Conservation (phyloP, 2,329 filamentous ascomycete genomes). For the Aspergillus sp. region DNA sequence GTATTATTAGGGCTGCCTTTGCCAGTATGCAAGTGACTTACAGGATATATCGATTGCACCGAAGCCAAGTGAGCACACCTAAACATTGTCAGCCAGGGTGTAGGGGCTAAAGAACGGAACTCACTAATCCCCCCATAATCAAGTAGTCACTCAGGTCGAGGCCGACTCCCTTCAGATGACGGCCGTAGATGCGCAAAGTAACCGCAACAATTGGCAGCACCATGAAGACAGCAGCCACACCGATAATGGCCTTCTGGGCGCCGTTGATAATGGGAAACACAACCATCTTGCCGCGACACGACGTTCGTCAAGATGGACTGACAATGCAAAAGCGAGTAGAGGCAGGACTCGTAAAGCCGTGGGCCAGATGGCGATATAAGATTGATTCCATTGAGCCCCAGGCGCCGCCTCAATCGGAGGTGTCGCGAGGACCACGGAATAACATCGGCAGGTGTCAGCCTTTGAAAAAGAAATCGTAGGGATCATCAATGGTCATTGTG, state of each 20-base stretch:
- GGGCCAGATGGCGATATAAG: no score
- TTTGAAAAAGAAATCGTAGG: no score
- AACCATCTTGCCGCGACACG: background rate
- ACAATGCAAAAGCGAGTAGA: background rate
- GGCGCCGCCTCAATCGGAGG: no score
- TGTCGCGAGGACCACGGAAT: no score
- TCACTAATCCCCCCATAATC: background rate
- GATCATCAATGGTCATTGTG: no score
- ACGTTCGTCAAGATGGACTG: background rate
- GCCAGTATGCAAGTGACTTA: background rate
- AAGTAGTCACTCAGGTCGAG: background rate
- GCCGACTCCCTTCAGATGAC: background rate
- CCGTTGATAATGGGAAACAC: background rate
- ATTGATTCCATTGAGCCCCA: no score
- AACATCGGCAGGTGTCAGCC: no score
- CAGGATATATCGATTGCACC: background rate
- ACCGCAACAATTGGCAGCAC: background rate
- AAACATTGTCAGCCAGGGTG: background rate
- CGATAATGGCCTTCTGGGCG: background rate
- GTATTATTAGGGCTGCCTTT: background rate
- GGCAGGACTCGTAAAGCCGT: no score
- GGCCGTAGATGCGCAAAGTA: background rate
- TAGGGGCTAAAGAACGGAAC: background rate
- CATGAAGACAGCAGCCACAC: background rate
- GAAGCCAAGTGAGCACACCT: background rate